phyloP scores from a whole-genome alignment of 176 grass and related monocot species.

The Rhynchospora pubera region DNA sequence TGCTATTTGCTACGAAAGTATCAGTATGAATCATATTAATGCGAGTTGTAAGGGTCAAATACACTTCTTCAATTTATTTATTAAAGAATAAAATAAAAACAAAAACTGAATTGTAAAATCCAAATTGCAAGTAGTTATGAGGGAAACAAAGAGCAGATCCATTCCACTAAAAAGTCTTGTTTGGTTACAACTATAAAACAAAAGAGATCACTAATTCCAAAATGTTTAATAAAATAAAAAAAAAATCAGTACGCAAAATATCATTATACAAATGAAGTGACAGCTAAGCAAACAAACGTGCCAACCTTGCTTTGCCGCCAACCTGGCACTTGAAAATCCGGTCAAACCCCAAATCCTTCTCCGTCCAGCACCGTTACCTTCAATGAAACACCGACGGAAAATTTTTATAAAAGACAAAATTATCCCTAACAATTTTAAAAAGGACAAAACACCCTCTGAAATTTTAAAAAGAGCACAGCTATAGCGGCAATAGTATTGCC shows the following conservation, averaged over 20 bases:
- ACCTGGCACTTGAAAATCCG: slow-evolving; percentile 23
- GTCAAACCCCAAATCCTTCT: background rate
- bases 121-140: background rate
- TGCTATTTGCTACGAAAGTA: no score
- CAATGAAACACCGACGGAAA: no score
- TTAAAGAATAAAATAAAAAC: background rate
- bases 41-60: no score
- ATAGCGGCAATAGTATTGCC: no score
- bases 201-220: background rate
- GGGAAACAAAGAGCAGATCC: background rate
- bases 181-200: background rate
- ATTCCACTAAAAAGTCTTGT: background rate
- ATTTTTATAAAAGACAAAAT: no score
- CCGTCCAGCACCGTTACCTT: slow-evolving; percentile 9
- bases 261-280: slow-evolving; percentile 4
- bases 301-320: slow-evolving; percentile 14
- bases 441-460: no score
- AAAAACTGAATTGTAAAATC: background rate
- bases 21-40: no score
- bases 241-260: background rate
- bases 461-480: no score
- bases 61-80: background rate
- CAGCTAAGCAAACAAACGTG: slow-evolving; percentile 51
- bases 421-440: no score
- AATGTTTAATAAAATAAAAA: background rate